These are phyloP conservation scores for Fraxinus sp. DNA, from an alignment of 305 asterid genomes.

Conservation along the genomic window DNA sequence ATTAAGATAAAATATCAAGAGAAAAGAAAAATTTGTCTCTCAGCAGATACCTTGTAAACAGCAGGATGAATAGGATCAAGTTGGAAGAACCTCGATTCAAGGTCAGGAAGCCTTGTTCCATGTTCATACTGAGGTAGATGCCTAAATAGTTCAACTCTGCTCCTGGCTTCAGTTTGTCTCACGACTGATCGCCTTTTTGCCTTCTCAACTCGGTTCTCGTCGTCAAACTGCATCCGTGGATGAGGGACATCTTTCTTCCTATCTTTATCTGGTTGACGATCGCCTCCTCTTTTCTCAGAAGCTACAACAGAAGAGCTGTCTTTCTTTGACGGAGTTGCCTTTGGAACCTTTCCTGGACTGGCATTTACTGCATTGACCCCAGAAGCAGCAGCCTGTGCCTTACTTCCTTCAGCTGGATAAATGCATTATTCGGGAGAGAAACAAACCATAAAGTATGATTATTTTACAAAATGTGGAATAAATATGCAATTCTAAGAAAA, in stretches of 20 bases:
- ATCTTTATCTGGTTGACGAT: constrained; percentile 69
- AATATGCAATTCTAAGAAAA: constrained; percentile 1
- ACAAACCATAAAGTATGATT: not conserved
- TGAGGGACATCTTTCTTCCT: constrained; percentile 84
- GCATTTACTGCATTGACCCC: constrained; percentile 43
- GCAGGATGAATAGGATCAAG: constrained; percentile 80
- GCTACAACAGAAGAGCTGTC: constrained; percentile 58
- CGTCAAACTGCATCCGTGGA: constrained; percentile 95
- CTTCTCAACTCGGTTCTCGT: constrained; percentile 76
- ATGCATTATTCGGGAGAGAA: constrained; percentile 18
- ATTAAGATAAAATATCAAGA: not conserved
- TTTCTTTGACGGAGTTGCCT: constrained; percentile 55
- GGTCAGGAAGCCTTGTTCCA: constrained; percentile 66
- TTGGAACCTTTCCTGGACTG: constrained; percentile 50
- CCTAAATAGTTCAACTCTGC: constrained; percentile 81
- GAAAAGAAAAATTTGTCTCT: not conserved
- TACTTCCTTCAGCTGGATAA: constrained; percentile 63
- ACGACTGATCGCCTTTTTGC: constrained; percentile 82
- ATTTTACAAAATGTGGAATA: constrained; percentile 5
- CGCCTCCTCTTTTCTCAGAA: constrained; percentile 64
- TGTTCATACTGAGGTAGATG: constrained; percentile 93
- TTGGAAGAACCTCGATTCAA: constrained; percentile 73
- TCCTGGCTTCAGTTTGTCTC: constrained; percentile 76
- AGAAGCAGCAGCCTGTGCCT: constrained; percentile 48
- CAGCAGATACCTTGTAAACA: constrained; percentile 60